These are phyloP conservation scores for Achaetomiella virescens DNA, from an alignment of 495 filamentous ascomycete genomes.

Conservation along the genomic window DNA sequence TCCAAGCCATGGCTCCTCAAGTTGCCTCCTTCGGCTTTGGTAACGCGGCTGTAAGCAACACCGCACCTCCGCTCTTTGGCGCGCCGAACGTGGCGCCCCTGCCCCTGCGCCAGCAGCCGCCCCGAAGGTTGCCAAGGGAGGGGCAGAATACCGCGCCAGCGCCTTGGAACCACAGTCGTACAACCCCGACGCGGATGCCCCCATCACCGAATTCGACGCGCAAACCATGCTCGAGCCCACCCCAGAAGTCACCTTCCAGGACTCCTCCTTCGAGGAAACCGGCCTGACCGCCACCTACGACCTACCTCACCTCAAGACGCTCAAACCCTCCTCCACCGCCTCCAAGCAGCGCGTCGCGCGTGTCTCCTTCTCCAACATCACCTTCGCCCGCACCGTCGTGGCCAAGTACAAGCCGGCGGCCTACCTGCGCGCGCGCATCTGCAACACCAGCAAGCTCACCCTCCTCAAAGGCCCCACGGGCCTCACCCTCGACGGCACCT, in stretches of 20 bases:
- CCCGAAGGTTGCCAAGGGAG: too few relatives aligned
- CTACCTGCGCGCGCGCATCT: conserved; percentile 58
- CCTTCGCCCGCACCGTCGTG: conserved; percentile 51
- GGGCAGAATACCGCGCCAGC: neutral
- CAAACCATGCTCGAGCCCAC: conserved; percentile 24
- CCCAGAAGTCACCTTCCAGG: conserved; percentile 35
- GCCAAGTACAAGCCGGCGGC: conserved; percentile 61
- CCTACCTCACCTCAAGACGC: conserved; percentile 47
- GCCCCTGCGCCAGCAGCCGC: neutral
- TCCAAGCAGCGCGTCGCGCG: conserved; percentile 46
- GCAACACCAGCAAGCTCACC: conserved; percentile 52
- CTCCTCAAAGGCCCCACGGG: conserved; percentile 56
- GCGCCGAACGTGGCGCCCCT: too few relatives aligned
- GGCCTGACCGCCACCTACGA: conserved; percentile 61
- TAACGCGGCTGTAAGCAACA: too few relatives aligned
- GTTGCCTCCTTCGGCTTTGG: too few relatives aligned
- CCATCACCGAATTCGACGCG: conserved; percentile 16
- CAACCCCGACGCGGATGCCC: neutral
- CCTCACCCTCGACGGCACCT: conserved; percentile 62
- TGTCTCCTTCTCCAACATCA: conserved; percentile 35
- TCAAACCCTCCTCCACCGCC: conserved; percentile 34
- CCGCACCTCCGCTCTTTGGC: too few relatives aligned
- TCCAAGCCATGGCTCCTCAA: too few relatives aligned
- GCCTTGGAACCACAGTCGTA: neutral
- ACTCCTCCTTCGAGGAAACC: conserved; percentile 40